phyloP scores from a whole-genome alignment of 306 rosid genomes.

The Trifolium dubium region DNA sequence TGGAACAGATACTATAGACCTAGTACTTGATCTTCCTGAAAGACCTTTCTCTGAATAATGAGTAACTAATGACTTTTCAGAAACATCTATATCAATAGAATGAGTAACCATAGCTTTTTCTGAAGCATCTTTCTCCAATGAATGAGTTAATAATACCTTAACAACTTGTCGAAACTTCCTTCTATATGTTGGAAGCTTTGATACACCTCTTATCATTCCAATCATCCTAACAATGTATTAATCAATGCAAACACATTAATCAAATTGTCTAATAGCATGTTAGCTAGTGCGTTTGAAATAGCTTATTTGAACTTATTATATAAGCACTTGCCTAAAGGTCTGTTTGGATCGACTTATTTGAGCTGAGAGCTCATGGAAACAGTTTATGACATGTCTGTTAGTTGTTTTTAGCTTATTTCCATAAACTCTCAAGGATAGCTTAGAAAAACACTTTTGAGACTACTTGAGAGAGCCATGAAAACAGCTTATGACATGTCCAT shows the following conservation, averaged over 20 bases:
- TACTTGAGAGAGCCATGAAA: no score
- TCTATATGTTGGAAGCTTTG: conserved; percentile 79
- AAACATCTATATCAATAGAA: conserved; percentile 37
- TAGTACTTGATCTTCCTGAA: conserved; percentile 38
- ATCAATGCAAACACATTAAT: conserved; percentile 32
- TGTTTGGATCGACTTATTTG: not conserved
- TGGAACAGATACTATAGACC: conserved; percentile 49
- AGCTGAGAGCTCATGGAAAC: no score
- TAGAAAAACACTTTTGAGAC: no score
- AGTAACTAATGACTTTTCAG: conserved; percentile 56
- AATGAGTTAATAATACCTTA: conserved; percentile 57
- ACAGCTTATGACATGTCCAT: not conserved
- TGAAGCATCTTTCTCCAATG: conserved; percentile 40
- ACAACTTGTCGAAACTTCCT: conserved; percentile 69
- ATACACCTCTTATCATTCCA: conserved; percentile 69
- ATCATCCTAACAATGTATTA: conserved; percentile 63
- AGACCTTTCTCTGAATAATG: conserved; percentile 42
- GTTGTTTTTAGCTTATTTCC: no score
- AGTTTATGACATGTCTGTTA: no score
- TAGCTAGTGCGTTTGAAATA: not conserved
- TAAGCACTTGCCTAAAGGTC: not conserved
- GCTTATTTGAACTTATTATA: not conserved
- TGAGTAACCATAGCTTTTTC: conserved; percentile 50
- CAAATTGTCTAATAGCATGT: not conserved
- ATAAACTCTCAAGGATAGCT: no score